phyloP scores from a whole-genome alignment of 148 eudicot species.

The Euryodendron excelsum region DNA sequence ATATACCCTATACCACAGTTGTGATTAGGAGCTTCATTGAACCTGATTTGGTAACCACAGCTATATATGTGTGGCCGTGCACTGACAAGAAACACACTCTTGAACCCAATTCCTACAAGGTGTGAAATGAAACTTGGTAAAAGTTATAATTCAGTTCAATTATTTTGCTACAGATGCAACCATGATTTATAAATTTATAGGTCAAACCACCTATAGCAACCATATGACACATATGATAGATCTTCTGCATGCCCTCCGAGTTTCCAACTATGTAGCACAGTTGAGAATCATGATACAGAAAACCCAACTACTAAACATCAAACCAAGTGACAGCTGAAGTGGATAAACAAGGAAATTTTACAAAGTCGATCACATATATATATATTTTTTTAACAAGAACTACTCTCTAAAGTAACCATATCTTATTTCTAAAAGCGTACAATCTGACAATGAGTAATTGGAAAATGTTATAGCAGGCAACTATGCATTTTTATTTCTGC shows the following conservation, averaged over 20 bases:
- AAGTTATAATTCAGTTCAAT: background rate
- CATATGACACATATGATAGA: background rate
- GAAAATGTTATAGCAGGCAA: background rate
- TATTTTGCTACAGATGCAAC: background rate
- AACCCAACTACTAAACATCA: too few relatives aligned
- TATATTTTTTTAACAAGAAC: too few relatives aligned
- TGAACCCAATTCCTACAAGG: conserved; percentile 46
- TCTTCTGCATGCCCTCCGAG: too few relatives aligned
- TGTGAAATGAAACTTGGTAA: background rate
- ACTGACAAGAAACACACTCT: conserved; percentile 44
- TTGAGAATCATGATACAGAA: too few relatives aligned
- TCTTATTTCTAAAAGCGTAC: background rate
- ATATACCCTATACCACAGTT: conserved; percentile 42
- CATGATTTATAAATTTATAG: too few relatives aligned
- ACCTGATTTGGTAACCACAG: conserved; percentile 46
- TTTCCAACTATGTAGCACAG: too few relatives aligned
- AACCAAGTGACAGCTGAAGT: too few relatives aligned
- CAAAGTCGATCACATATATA: too few relatives aligned
- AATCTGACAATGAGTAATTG: background rate
- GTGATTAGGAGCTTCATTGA: conserved; percentile 38
- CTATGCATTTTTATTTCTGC: background rate
- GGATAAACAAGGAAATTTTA: too few relatives aligned
- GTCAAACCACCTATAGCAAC: background rate
- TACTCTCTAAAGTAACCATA: too few relatives aligned
- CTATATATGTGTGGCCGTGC: conserved; percentile 39